Evolutionary conservation across 148 eudicot species (phyloP).

Genomic region (Limonium bicolor): DNA sequence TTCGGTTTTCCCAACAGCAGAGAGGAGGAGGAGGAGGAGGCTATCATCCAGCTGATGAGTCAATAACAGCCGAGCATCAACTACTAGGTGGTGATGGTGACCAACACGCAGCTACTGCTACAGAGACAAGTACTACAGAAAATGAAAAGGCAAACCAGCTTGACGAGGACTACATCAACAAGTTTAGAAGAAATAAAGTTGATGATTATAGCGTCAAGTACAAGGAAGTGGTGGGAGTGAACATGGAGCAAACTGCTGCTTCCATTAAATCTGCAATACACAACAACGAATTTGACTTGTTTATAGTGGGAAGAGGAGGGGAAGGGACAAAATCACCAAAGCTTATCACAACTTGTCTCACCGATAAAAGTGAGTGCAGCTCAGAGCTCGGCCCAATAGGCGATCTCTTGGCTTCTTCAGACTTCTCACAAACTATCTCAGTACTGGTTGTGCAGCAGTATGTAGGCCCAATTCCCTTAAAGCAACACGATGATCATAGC

Average conservation of each 20-base stretch:
- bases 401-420: constrained; percentile 70
- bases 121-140: too few species aligned
- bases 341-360: constrained; percentile 83
- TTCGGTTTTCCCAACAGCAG: constrained; percentile 41
- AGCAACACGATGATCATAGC: constrained; percentile 16
- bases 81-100: constrained; percentile 14
- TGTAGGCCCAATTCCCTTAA: constrained; percentile 23
- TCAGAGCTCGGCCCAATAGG: constrained; percentile 90
- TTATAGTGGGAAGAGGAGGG: constrained; percentile 76
- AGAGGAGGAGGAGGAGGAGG: too few species aligned
- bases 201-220: constrained; percentile 27
- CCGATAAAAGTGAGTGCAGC: constrained; percentile 95
- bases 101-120: constrained; percentile 26
- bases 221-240: constrained; percentile 33
- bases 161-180: constrained; percentile 45
- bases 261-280: constrained; percentile 49
- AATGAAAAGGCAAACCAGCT: constrained; percentile 34
- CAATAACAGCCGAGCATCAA: constrained; percentile 14
- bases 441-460: constrained; percentile 61
- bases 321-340: constrained; percentile 53
- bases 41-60: too few species aligned
- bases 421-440: constrained; percentile 51
- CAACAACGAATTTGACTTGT: constrained; percentile 46
- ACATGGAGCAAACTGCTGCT: constrained; percentile 71
- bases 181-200: constrained; percentile 29